Conservation (phyloP, 768 basidiomycete genomes). For the Lactarius quietus region DNA sequence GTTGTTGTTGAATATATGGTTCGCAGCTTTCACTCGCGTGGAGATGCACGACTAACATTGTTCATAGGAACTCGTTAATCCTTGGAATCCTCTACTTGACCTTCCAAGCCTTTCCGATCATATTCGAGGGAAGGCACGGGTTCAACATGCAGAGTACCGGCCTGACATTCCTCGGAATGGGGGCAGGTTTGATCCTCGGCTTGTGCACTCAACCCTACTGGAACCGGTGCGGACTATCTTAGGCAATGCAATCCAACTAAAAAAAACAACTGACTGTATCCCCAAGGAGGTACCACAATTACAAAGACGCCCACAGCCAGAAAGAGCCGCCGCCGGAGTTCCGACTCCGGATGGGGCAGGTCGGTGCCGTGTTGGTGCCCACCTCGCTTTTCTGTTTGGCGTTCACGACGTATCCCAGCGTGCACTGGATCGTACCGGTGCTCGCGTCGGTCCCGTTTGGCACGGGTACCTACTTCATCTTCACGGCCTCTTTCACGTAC, state of each 20-base stretch:
- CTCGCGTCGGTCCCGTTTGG: slow-evolving; percentile 47
- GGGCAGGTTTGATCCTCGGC: slow-evolving; percentile 42
- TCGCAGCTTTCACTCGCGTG: slow-evolving; percentile 25
- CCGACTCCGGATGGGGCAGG: slow-evolving; percentile 60
- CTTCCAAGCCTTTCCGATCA: slow-evolving; percentile 56
- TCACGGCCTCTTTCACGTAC: slow-evolving; percentile 64
- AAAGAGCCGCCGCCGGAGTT: slow-evolving; percentile 59
- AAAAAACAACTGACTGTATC: neutral
- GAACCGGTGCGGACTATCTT: slow-evolving; percentile 35
- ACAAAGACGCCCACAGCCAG: slow-evolving; percentile 40
- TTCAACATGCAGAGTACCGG: slow-evolving; percentile 53
- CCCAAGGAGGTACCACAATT: slow-evolving; percentile 38
- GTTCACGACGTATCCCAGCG: slow-evolving; percentile 46
- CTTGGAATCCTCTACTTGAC: slow-evolving; percentile 47
- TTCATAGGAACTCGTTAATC: slow-evolving; percentile 37
- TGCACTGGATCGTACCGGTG: slow-evolving; percentile 49
- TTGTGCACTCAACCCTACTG: slow-evolving; percentile 43
- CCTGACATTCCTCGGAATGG: slow-evolving; percentile 50
- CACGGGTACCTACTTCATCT: slow-evolving; percentile 58
- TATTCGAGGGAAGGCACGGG: slow-evolving; percentile 45
- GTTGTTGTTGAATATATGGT: slow-evolving; percentile 68
- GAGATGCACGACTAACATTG: neutral
- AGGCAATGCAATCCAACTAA: neutral
- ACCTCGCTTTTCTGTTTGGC: slow-evolving; percentile 55
- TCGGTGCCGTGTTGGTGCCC: slow-evolving; percentile 65